Conservation (phyloP, 2,329 filamentous ascomycete genomes). For the Aspergillus sp. region DNA sequence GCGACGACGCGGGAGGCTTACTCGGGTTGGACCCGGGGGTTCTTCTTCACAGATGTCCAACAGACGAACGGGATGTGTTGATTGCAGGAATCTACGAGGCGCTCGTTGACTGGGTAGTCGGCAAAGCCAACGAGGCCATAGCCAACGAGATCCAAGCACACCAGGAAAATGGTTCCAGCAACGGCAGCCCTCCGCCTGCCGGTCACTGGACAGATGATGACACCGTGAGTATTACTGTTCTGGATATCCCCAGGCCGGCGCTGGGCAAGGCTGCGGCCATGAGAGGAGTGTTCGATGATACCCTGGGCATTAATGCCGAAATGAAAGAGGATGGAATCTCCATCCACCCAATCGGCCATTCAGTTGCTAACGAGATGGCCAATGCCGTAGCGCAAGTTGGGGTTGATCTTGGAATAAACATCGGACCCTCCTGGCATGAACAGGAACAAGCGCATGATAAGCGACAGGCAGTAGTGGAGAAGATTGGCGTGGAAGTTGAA, state of each 20-base stretch:
- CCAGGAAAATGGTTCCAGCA: conserved; percentile 55
- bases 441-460: conserved; percentile 71
- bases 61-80: conserved; percentile 71
- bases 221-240: conserved; percentile 77
- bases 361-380: conserved; percentile 79
- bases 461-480: conserved; percentile 75
- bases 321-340: conserved; percentile 93
- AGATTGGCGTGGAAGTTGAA: conserved; percentile 71
- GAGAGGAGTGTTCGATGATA: conserved; percentile 85
- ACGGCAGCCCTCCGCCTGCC: conserved; percentile 37
- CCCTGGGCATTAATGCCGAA: conserved; percentile 85
- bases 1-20: conserved; percentile 79
- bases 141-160: conserved; percentile 61
- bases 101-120: conserved; percentile 87
- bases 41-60: conserved; percentile 67
- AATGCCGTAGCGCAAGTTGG: conserved; percentile 67
- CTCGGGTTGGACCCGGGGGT: conserved; percentile 80
- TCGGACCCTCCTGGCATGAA: conserved; percentile 58
- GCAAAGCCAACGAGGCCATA: conserved; percentile 80
- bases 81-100: conserved; percentile 87
- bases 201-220: conserved; percentile 64
- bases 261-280: conserved; percentile 83
- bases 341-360: conserved; percentile 63
- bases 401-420: conserved; percentile 67
- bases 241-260: conserved; percentile 72